A percentile compares a stretch with the other conserved stretches of the same genome.
Evolutionary conservation across 2,329 filamentous ascomycete genomes (phyloP).

Genomic region (Cytospora piceae): DNA sequence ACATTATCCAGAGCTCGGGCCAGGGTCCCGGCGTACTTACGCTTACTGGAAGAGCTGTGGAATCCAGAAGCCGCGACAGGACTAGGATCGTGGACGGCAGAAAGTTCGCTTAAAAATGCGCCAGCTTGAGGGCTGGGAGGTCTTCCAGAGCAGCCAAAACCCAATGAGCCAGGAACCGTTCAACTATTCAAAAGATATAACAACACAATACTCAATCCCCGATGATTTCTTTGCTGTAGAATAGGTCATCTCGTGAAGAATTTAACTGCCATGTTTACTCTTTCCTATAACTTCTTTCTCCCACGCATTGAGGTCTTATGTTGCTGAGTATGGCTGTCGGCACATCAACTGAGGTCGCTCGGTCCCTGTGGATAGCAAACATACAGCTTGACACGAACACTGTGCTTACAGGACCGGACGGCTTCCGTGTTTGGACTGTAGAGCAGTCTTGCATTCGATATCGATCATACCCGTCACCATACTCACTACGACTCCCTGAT

Average conservation of each 20-base stretch:
- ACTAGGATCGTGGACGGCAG: neutral
- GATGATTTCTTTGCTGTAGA: neutral
- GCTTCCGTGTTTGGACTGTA: neutral
- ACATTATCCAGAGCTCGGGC: neutral
- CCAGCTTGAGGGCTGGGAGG: neutral
- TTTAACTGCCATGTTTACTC: neutral
- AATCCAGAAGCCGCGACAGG: neutral
- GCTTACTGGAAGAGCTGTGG: neutral
- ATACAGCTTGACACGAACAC: neutral
- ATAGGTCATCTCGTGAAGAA: neutral
- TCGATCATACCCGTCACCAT: neutral
- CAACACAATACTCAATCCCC: neutral
- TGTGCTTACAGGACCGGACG: neutral
- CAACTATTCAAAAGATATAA: neutral
- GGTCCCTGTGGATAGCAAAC: neutral
- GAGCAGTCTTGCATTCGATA: neutral
- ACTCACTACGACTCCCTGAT: accelerated
- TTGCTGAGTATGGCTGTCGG: neutral
- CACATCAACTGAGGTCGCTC: neutral
- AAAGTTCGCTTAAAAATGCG: neutral
- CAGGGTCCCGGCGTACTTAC: neutral
- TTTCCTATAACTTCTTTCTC: neutral
- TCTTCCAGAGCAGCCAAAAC: neutral
- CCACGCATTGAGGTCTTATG: neutral
- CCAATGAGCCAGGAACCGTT: neutral